Evolutionary conservation across 306 rosid genomes (phyloP).

Genomic region (Arachis stenosperma): DNA sequence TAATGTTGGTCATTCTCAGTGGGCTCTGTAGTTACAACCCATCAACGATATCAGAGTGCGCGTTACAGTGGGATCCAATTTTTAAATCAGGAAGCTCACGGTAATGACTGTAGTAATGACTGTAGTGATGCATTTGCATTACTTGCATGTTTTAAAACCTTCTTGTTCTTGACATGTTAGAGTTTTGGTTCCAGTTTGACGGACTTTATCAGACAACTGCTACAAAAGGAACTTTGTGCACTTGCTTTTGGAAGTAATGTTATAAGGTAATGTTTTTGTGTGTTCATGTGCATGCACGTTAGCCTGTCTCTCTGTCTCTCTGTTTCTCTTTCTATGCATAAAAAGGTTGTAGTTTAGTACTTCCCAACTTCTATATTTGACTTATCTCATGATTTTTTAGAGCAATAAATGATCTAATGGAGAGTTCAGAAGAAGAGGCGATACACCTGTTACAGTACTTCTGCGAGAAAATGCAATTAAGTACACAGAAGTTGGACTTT

Average conservation of each 20-base stretch:
- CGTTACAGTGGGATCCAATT: constrained; percentile 75
- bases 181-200: constrained; percentile 64
- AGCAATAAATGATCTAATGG: constrained; percentile 61
- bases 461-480: constrained; percentile 55
- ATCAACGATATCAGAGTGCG: constrained; percentile 62
- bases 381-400: constrained; percentile 56
- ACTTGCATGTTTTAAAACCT: constrained; percentile 29
- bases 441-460: constrained; percentile 61
- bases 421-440: constrained; percentile 65
- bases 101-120: constrained; percentile 61
- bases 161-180: constrained; percentile 46
- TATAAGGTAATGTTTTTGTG: constrained; percentile 57
- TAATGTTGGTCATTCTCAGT: constrained; percentile 68
- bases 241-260: constrained; percentile 55
- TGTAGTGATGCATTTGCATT: constrained; percentile 11
- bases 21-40: constrained; percentile 56
- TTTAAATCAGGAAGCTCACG: constrained; percentile 59
- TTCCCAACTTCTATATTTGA: constrained; percentile 20
- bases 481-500: constrained; percentile 41
- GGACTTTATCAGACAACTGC: constrained; percentile 60
- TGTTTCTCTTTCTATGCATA: background rate
- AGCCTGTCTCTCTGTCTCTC: too few relatives aligned
- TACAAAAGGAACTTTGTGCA: constrained; percentile 56
- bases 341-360: constrained; percentile 27
- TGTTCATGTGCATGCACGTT: background rate